phyloP scores from a whole-genome alignment of 768 basidiomycete species.

The Amanita pallidorosea region DNA sequence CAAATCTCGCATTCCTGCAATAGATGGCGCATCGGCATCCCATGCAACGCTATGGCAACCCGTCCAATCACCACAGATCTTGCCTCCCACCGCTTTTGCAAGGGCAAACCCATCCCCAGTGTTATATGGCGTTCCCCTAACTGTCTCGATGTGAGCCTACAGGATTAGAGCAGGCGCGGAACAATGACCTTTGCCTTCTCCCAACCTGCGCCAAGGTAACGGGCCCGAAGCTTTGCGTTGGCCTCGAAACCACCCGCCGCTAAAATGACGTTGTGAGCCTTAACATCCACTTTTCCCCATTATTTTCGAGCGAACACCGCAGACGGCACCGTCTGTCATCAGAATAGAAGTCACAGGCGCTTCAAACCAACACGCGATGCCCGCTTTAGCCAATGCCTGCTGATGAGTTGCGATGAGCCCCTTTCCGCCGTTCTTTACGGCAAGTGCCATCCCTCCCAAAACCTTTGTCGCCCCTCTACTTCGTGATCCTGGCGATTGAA shows the following conservation, averaged over 20 bases:
- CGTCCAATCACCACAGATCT: slow-evolving; percentile 51
- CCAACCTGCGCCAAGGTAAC: slow-evolving; percentile 53
- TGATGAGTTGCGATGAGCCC: slow-evolving; percentile 51
- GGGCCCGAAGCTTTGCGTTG: slow-evolving; percentile 34
- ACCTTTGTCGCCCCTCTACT: slow-evolving; percentile 48
- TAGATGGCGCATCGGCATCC: slow-evolving; percentile 48
- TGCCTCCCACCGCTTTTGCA: slow-evolving; percentile 39
- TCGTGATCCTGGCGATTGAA: slow-evolving; percentile 63
- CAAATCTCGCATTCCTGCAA: slow-evolving; percentile 42
- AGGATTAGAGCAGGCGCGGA: background rate
- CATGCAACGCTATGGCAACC: slow-evolving; percentile 68
- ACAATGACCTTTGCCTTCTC: slow-evolving; percentile 37
- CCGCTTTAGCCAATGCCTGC: slow-evolving; percentile 33
- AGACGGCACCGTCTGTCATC: slow-evolving; percentile 26
- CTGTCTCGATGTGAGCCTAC: slow-evolving; percentile 18
- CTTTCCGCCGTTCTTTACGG: slow-evolving; percentile 57
- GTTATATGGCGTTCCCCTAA: slow-evolving; percentile 66
- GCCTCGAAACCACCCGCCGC: slow-evolving; percentile 64
- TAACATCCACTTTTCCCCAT: slow-evolving; percentile 25
- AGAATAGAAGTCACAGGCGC: slow-evolving; percentile 32
- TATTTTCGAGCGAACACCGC: slow-evolving; percentile 32
- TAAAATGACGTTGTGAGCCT: slow-evolving; percentile 38
- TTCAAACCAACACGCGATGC: slow-evolving; percentile 49
- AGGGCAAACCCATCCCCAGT: slow-evolving; percentile 52
- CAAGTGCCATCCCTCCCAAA: slow-evolving; percentile 61